Evolutionary conservation across 73 alveolate species (phyloP).

Genomic region (Breviolum minutum): DNA sequence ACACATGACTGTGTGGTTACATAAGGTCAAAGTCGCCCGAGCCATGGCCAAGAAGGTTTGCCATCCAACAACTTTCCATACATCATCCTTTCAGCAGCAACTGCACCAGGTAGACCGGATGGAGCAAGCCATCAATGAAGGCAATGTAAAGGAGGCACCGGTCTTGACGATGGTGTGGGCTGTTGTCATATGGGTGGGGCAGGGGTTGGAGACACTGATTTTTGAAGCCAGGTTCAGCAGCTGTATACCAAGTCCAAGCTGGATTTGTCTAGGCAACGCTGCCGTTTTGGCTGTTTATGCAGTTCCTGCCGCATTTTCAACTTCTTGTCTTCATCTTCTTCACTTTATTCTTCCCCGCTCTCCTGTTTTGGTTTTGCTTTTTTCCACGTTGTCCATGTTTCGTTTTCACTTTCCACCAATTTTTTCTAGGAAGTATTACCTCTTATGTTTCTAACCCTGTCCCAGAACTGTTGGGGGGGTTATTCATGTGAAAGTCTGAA

Average conservation of each 20-base stretch:
- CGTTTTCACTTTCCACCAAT: no score
- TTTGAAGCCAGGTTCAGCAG: slow-evolving; percentile 24
- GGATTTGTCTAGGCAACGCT: slow-evolving; percentile 20
- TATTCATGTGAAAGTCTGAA: no score
- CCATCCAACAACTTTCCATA: background rate
- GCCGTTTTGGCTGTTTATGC: background rate
- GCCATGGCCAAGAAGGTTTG: slow-evolving; percentile 81
- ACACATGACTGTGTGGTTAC: no score
- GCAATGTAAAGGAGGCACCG: slow-evolving; percentile 57
- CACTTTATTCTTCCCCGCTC: background rate
- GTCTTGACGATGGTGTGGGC: background rate
- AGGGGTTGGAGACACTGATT: background rate
- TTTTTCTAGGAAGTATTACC: no score
- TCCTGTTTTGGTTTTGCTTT: no score
- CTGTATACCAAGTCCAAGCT: slow-evolving; percentile 61
- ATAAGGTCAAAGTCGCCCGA: slow-evolving; percentile 63
- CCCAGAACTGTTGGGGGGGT: no score
- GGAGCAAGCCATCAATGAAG: slow-evolving; percentile 90
- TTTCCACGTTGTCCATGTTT: no score
- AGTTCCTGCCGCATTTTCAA: no score
- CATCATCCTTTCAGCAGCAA: background rate
- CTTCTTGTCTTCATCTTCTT: background rate
- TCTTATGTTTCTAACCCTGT: no score
- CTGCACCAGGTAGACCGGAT: slow-evolving; percentile 33
- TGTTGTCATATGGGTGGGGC: background rate